Evolutionary conservation across 371 early-diverging fungal genomes (phyloP), one percentile per base, ranked within the genome.

Genomic region (Mycotypha africana): DNA sequence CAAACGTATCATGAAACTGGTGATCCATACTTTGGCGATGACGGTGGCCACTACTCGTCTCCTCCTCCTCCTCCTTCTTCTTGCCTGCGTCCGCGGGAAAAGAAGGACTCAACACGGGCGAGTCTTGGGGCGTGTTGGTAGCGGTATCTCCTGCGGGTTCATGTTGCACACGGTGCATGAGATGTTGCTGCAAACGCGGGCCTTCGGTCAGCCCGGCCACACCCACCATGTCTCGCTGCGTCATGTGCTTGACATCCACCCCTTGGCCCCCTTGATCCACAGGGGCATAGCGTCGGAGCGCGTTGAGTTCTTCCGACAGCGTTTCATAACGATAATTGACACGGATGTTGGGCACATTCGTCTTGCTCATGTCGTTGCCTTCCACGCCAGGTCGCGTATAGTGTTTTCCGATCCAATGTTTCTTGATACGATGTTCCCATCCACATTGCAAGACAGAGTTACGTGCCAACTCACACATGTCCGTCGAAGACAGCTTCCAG

Each of bases 391-490:
- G 80, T 16, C 80, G 59, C 20, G 80, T 45, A 70, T 88, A 95
- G 8, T 79, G 62, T 19, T 81, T 70, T 17, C 99, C 99, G 17
- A 99, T 74, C 97, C 98, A 98, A 50, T 89, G 88, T 40, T 84
- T 77, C 77, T 98, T 99, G 64, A 95, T 68, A 51, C 81, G 70
- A 50, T 81, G 75, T 58, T 96, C 94, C 76, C 89, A 99, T 3
- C 97, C 98, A 67, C 89, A 89, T 53, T 97, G 97, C 5, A 92
- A 63, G 3, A 95, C 95, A 19, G 90, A 89, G 73, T 98, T 97
- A 38, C 95, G 78, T 0, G 98, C 93, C 53, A 99, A 70, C 68
- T 99, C 99, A 62, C 98, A 97, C 95, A 97, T 97, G 59, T 99
- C 99, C 0, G 90, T 82, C 14, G 86, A 70, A 4, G 93, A 90